A percentile compares a stretch with the other conserved stretches of the same genome.
Conservation (phyloP, 1,284 basidiomycete genomes). For the Pascua guehoae region DNA sequence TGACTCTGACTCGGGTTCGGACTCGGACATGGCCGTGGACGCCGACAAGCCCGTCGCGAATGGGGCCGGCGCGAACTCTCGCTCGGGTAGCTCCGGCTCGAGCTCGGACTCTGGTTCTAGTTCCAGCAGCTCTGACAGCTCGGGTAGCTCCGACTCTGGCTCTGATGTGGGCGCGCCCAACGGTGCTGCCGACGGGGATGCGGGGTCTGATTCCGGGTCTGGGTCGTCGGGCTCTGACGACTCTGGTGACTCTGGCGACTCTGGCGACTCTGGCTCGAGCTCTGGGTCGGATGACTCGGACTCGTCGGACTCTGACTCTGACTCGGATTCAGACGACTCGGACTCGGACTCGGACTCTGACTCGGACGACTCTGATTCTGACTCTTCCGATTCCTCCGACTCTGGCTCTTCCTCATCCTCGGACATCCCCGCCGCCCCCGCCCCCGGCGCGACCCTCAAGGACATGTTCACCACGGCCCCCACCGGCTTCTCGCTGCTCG, state of each 20-base stretch:
- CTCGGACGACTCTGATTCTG: constrained; percentile 9
- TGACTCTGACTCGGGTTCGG: too few relatives aligned
- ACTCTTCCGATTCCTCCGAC: constrained; percentile 4
- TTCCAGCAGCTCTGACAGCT: too few relatives aligned
- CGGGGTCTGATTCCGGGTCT: too few relatives aligned
- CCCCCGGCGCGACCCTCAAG: constrained; percentile 23
- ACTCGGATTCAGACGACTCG: constrained; percentile 17
- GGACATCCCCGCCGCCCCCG: not conserved
- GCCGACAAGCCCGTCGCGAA: constrained; percentile 4
- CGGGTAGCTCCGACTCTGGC: too few relatives aligned
- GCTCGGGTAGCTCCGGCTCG: constrained; percentile 8
- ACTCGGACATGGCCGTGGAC: constrained; percentile 6
- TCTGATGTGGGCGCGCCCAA: too few relatives aligned
- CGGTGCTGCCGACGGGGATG: too few relatives aligned
- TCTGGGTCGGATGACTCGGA: constrained; percentile 13
- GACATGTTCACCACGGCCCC: constrained; percentile 33
- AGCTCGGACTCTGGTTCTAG: constrained; percentile 10
- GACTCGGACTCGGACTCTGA: constrained; percentile 8
- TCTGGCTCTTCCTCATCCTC: constrained; percentile 6
- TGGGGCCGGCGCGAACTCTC: not conserved
- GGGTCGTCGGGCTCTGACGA: not conserved
- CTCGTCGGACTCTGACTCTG: constrained; percentile 6
- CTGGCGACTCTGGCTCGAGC: constrained; percentile 6
- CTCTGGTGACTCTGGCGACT: constrained; percentile 2
- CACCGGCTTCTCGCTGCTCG: constrained; percentile 19